These are phyloP conservation scores for Aulographum hederae DNA, from an alignment of 2,329 filamentous ascomycete species.

Conservation along the genomic window DNA sequence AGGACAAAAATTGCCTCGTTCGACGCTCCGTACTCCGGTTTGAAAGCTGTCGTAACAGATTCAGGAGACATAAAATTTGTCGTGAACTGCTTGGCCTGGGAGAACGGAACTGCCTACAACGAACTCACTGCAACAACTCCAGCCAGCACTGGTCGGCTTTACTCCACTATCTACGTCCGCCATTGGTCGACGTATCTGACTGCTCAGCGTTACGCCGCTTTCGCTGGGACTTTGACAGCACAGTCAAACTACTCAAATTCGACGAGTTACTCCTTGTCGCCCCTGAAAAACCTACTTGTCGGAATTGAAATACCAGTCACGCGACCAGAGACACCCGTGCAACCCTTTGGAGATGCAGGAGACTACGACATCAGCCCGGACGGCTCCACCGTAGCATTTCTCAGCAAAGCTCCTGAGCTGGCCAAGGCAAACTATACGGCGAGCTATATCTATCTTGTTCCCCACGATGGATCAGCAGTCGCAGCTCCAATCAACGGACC, in stretches of 20 bases:
- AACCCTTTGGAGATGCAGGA: slow-evolving; percentile 60
- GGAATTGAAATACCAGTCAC: slow-evolving; percentile 19
- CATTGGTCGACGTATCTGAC: slow-evolving; percentile 66
- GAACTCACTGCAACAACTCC: not conserved
- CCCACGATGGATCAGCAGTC: slow-evolving; percentile 37
- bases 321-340: slow-evolving; percentile 46
- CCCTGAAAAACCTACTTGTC: slow-evolving; percentile 45
- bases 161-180: slow-evolving; percentile 57
- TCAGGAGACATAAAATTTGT: slow-evolving; percentile 12
- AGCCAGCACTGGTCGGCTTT: slow-evolving; percentile 41
- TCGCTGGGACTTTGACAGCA: slow-evolving; percentile 44
- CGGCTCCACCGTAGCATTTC: slow-evolving; percentile 43
- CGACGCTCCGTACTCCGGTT: slow-evolving; percentile 17
- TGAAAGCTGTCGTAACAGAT: slow-evolving; percentile 13
- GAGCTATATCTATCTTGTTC: slow-evolving; percentile 59
- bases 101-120: slow-evolving; percentile 22
- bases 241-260: slow-evolving; percentile 8
- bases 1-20: slow-evolving; percentile 12
- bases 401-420: slow-evolving; percentile 55
- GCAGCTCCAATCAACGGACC: slow-evolving; percentile 27
- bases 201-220: slow-evolving; percentile 52
- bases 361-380: slow-evolving; percentile 57
- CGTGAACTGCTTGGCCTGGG: slow-evolving; percentile 10
- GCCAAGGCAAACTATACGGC: slow-evolving; percentile 62
- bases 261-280: slow-evolving; percentile 16